phyloP scores from a whole-genome alignment of 208 protist genomes.

The Trypanosoma conorhini region DNA sequence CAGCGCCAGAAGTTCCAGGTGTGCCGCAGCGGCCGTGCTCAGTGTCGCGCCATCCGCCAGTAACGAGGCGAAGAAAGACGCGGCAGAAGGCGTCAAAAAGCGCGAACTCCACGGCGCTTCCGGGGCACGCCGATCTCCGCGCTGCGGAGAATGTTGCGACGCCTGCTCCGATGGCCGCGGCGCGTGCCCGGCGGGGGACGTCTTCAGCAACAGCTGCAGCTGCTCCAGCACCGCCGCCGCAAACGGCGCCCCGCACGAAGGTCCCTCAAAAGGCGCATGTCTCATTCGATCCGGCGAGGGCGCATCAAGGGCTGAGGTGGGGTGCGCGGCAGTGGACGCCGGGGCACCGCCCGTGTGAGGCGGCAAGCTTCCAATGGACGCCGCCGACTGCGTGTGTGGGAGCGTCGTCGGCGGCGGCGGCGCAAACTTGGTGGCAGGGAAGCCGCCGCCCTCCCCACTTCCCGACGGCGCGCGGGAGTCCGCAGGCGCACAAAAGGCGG shows the following conservation, averaged over 20 bases:
- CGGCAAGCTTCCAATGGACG: not conserved
- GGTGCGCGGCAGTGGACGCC: not conserved
- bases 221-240: slow-evolving; percentile 2
- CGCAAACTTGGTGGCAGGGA: not conserved
- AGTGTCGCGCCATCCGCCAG: not conserved
- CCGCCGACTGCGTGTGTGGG: not conserved
- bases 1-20: slow-evolving; percentile 6
- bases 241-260: slow-evolving; percentile 17
- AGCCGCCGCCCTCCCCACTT: not conserved
- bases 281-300: not conserved
- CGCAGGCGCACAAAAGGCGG: not conserved
- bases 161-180: not conserved
- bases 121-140: not conserved
- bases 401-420: not conserved
- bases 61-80: slow-evolving; percentile 10
- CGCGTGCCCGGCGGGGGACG: not conserved
- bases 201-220: not conserved
- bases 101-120: not conserved
- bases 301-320: not conserved
- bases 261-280: slow-evolving; percentile 13
- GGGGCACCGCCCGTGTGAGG: not conserved
- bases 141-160: not conserved
- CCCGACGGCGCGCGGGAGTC: not conserved
- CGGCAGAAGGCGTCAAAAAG: slow-evolving; percentile 6
- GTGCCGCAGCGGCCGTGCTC: not conserved